A percentile compares a stretch with the other conserved stretches of the same genome.
Evolutionary conservation across 306 rosid species (phyloP).

Genomic region (Psophocarpus tetragonolobus): DNA sequence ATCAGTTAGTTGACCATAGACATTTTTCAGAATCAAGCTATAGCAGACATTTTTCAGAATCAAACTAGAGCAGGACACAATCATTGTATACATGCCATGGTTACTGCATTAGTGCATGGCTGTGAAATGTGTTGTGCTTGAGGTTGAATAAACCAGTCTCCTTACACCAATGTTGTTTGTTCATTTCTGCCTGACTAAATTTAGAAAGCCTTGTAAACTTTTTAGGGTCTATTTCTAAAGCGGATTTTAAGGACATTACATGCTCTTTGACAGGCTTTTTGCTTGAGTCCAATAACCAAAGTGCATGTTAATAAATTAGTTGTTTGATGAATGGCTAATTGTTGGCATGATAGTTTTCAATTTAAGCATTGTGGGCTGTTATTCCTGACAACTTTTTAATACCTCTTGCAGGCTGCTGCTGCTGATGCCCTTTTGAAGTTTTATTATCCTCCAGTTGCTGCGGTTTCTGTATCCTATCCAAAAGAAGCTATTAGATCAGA

Average conservation of each 20-base stretch:
- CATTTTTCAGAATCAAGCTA: background rate
- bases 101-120: background rate
- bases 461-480: constrained; percentile 92
- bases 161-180: background rate
- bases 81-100: background rate
- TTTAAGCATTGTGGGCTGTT: background rate
- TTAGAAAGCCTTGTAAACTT: constrained; percentile 16
- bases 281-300: constrained; percentile 15
- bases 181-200: constrained; percentile 9
- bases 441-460: constrained; percentile 94
- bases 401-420: constrained; percentile 64
- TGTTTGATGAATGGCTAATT: constrained; percentile 16
- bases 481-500: constrained; percentile 90
- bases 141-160: constrained; percentile 21
- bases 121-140: background rate
- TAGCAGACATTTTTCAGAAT: background rate
- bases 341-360: background rate
- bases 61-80: constrained; percentile 5
- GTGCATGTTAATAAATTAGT: constrained; percentile 10
- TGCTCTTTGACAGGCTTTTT: constrained; percentile 23
- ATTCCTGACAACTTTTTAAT: constrained; percentile 31
- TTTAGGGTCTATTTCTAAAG: constrained; percentile 17
- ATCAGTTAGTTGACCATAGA: background rate
- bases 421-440: constrained; percentile 90
- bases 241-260: background rate